These are phyloP conservation scores for Tricladium varicosporioides DNA, from an alignment of 2,329 filamentous ascomycete species.

Conservation along the genomic window DNA sequence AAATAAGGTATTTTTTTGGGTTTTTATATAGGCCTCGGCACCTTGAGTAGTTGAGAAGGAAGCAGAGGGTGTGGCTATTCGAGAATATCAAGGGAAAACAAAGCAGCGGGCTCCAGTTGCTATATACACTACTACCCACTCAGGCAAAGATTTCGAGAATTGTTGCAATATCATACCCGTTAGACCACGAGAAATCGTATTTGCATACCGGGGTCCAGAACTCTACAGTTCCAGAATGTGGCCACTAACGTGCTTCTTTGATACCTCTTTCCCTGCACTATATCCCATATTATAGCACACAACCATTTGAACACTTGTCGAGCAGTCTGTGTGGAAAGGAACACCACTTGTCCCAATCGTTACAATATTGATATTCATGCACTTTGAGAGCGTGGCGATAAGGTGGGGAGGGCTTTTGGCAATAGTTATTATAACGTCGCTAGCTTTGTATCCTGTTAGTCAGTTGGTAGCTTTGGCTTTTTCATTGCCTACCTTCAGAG, in stretches of 20 bases:
- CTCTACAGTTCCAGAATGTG: constrained; percentile 25
- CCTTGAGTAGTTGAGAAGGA: constrained; percentile 35
- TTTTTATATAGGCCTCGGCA: constrained; percentile 31
- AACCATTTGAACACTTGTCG: constrained; percentile 31
- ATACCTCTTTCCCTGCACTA: constrained; percentile 32
- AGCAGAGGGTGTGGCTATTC: constrained; percentile 16
- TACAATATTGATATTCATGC: constrained; percentile 30
- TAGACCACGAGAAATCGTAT: constrained; percentile 11
- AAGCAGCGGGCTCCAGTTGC: not conserved
- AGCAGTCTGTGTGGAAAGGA: constrained; percentile 33
- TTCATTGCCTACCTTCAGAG: constrained; percentile 28
- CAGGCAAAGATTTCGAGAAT: not conserved
- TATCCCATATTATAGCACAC: constrained; percentile 35
- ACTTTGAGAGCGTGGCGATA: constrained; percentile 26
- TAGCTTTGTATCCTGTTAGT: constrained; percentile 25
- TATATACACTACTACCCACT: no score
- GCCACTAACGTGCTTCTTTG: constrained; percentile 25
- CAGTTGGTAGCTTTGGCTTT: constrained; percentile 25
- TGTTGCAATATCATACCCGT: not conserved
- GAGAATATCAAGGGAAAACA: not conserved
- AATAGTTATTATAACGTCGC: constrained; percentile 26
- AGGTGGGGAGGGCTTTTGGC: constrained; percentile 26
- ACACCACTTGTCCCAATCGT: constrained; percentile 31
- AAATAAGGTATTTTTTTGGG: no score
- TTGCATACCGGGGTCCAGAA: constrained; percentile 20